Conservation (phyloP, 2,329 filamentous ascomycete genomes). For the Davidsoniella virescens region DNA sequence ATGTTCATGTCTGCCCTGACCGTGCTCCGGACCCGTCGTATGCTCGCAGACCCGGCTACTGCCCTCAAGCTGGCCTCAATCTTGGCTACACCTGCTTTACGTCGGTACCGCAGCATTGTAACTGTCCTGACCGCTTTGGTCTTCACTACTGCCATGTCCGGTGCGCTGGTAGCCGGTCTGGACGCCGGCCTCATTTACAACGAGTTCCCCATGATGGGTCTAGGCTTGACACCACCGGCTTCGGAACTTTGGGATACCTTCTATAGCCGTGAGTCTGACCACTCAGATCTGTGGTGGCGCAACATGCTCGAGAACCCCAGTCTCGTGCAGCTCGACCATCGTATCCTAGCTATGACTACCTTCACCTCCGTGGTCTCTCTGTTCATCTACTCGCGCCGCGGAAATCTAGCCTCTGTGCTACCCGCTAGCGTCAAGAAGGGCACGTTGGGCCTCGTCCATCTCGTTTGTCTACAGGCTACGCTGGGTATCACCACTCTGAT, state of each 20-base stretch:
- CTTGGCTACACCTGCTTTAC: constrained; percentile 51
- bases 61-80: constrained; percentile 43
- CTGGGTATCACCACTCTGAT: constrained; percentile 83
- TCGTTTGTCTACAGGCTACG: constrained; percentile 65
- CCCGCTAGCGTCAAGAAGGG: constrained; percentile 50
- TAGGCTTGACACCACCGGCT: constrained; percentile 63
- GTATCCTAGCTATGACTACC: constrained; percentile 77
- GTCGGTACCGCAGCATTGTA: constrained; percentile 56
- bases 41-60: constrained; percentile 50
- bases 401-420: constrained; percentile 39
- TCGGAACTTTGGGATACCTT: constrained; percentile 72
- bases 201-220: constrained; percentile 91
- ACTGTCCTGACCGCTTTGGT: constrained; percentile 57
- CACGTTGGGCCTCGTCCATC: constrained; percentile 63
- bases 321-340: constrained; percentile 88
- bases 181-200: constrained; percentile 98
- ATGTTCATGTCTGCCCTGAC: constrained; percentile 84
- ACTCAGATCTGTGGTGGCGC: constrained; percentile 82
- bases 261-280: constrained; percentile 65
- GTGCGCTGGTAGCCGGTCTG: constrained; percentile 81
- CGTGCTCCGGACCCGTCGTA: constrained; percentile 60
- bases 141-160: constrained; percentile 84
- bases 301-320: constrained; percentile 97
- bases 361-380: constrained; percentile 67
- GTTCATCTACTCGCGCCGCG: constrained; percentile 63